A percentile compares a stretch with the other conserved stretches of the same genome.
phyloP scores from a whole-genome alignment of 1,284 basidiomycete species.

The Exobasidium rhododendri region DNA sequence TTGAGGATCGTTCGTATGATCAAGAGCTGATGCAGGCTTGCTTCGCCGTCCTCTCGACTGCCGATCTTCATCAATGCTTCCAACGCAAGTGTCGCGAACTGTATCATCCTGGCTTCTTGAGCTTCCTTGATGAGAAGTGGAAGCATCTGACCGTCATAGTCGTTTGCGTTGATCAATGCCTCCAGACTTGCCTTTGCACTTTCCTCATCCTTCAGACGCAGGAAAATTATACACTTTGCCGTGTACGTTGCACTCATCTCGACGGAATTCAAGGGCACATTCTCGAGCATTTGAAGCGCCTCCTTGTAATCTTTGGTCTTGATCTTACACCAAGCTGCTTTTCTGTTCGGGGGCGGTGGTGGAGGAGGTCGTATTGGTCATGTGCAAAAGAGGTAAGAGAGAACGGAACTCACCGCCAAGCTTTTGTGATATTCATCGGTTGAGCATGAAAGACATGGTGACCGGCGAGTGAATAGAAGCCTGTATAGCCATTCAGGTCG shows the following conservation, averaged over 20 bases:
- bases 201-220: not conserved
- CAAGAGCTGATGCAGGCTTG: no score
- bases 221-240: not conserved
- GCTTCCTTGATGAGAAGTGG: not conserved
- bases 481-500: not conserved
- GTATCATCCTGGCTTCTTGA: not conserved
- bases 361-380: no score
- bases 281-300: not conserved
- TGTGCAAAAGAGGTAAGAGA: no score
- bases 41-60: not conserved
- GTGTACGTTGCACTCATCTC: not conserved
- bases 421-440: not conserved
- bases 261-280: not conserved
- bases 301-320: not conserved
- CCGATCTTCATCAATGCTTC: not conserved
- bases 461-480: not conserved
- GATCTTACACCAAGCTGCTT: not conserved
- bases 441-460: not conserved
- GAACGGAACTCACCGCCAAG: not conserved
- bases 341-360: no score
- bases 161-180: not conserved
- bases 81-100: not conserved
- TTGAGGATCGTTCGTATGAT: not conserved
- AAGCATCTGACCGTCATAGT: not conserved
- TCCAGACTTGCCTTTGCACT: not conserved